Base-by-base conservation (phyloP, 345 rosid species). In the Gossypium bickii region DNA sequence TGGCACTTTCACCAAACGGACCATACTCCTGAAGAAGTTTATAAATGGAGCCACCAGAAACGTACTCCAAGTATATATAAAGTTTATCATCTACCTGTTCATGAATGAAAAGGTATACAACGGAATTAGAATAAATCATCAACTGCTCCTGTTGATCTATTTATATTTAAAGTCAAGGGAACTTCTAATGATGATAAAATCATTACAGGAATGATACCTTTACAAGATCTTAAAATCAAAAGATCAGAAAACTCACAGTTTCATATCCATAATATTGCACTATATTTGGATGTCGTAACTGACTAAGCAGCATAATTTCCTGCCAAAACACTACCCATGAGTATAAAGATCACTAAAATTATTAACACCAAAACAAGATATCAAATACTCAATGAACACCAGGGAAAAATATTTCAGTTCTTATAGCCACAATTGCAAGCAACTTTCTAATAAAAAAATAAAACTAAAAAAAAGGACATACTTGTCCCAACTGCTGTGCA, bases 1-100 rank as follows among this genome's bases (percentile, higher is more conserved):
- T 89, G 53, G 87, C 92, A 79, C 72, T 78, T 78, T 89, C 97
- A 41, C 93, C 88, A 17, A 92, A 86, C 65, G 80, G 83, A 17
- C 97, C 94, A 72, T 92, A 92, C 27, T 92, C 97, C 74, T 85
- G 92, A 81, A 92, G 97, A 73, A 92, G 84, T 80, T 92, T 92
- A 83, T 92, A 85, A 61, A 92, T 92, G 44, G 97, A 92, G 69
- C 97, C 97, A 60, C 92, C 97, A 52, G 97, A 89, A 56, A 92
- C 91, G 70, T 87, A 92, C 82, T 92, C 94, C 82, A 92, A 79
- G 83, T 91, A 91, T 84, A 91, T 89, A 78, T 85, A 92, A 76
- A 89, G 80, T 71, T 79, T 88, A 83, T 91, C 92, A 75, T 83
- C 91, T 55, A 88, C 76, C 94, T 91, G 91, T 70, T 52, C 75